These are phyloP conservation scores for Nakazawaea holstii DNA, from an alignment of 805 yeast genomes.

Conservation along the genomic window DNA sequence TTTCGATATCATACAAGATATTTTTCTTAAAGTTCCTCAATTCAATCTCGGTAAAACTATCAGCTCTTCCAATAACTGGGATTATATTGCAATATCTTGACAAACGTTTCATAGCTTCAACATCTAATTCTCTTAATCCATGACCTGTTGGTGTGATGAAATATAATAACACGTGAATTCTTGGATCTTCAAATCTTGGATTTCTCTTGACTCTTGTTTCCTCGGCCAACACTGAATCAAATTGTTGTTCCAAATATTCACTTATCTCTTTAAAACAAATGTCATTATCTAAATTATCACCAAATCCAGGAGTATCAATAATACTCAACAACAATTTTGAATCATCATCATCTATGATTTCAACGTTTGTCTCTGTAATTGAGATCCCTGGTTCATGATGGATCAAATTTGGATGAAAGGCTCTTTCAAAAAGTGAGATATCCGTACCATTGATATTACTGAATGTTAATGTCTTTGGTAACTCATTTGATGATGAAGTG, in stretches of 20 bases:
- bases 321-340: conserved; percentile 47
- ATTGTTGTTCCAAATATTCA: conserved; percentile 67
- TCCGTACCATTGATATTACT: conserved; percentile 54
- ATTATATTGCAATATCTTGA: conserved; percentile 70
- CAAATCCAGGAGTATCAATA: conserved; percentile 58
- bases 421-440: conserved; percentile 52
- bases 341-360: conserved; percentile 54
- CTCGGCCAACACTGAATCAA: conserved; percentile 74
- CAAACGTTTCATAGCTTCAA: conserved; percentile 62
- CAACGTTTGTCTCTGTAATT: conserved; percentile 60
- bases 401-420: conserved; percentile 57
- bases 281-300: conserved; percentile 55
- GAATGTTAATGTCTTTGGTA: conserved; percentile 49
- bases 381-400: conserved; percentile 71
- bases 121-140: conserved; percentile 70
- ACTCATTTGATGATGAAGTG: conserved; percentile 8
- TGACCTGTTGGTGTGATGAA: conserved; percentile 75
- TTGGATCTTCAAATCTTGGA: conserved; percentile 72
- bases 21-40: conserved; percentile 53
- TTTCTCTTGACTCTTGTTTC: conserved; percentile 84
- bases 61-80: conserved; percentile 69
- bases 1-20: conserved; percentile 57
- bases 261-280: conserved; percentile 63
- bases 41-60: conserved; percentile 61
- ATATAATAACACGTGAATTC: conserved; percentile 70